Base-by-base conservation (phyloP, 331 rosid species). In the Malus hybrid region DNA sequence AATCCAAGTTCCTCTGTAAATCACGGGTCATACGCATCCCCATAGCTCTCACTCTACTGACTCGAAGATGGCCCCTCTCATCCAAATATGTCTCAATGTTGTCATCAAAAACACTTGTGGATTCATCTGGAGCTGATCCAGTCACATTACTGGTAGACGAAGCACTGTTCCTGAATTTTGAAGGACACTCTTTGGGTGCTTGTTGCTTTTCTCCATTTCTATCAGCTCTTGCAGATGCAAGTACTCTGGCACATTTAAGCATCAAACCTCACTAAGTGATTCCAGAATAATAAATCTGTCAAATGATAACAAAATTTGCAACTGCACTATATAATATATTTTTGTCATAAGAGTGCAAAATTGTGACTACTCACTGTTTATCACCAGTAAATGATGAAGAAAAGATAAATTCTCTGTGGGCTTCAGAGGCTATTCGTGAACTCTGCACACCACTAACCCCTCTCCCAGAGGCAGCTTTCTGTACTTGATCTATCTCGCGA, bases 1-100 rank as follows among this genome's bases (percentile, higher is more conserved):
- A 71, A 85, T 94, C 97, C 92, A 94, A 90, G 85, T 94, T 94
- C 85, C 98, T 85, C 76, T 94, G 96, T 71, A 94, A 75, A 84
- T 94, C 98, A 63, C 96, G 95, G 44, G 96, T 91, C 98, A 94
- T 94, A n/a, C 86, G 90, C 79, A 94, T 87, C 81, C 98, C 98
- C 98, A 91, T 82, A 19, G 96, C 97, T 82, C 93, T 91, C 70
- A 86, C 84, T 79, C 98, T 88, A 73, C 98, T 94, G 44, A 91
- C 95, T 65, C 93, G 89, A 77, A 90, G 80, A 59, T 71, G 88
- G 70, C 97, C 98, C 81, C 90, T 86, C 82, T 94, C 97, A 80
- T 94, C 98, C 71, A 72, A 64, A 86, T 86, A 91, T 14, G 96
- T 94, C 81, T 91, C 85, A 72, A 90, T 87, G 77, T 83, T 90